These are phyloP conservation scores for Epichloe sp. DNA, from an alignment of 2,329 filamentous ascomycete species.

Conservation along the genomic window DNA sequence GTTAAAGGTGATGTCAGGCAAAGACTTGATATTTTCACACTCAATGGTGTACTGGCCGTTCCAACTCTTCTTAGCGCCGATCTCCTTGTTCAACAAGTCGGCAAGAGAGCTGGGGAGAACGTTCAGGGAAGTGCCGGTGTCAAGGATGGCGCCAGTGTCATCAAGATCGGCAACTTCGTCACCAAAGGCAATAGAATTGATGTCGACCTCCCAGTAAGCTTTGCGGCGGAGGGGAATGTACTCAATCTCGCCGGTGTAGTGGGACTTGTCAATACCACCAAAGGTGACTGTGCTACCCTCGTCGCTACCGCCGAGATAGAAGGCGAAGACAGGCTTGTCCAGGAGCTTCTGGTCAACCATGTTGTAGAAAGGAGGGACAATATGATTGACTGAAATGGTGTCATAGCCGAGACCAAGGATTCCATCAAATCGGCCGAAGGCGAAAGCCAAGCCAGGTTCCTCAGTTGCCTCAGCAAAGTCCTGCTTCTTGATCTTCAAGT, in stretches of 20 bases:
- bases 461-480: conserved; percentile 92
- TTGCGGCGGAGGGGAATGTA: conserved; percentile 94
- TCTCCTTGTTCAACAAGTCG: conserved; percentile 93
- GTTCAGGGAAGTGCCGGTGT: conserved; percentile 96
- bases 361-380: conserved; percentile 92
- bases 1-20: conserved; percentile 86
- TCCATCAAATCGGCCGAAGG: conserved; percentile 93
- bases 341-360: conserved; percentile 82
- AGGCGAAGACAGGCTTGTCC: conserved; percentile 88
- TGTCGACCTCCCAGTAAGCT: conserved; percentile 99
- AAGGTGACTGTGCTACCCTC: conserved; percentile 79
- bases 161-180: conserved; percentile 79
- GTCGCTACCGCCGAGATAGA: conserved; percentile 72
- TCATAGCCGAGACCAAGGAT: conserved; percentile 92
- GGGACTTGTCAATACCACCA: conserved; percentile 71
- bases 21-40: conserved; percentile 65
- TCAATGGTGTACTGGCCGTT: conserved; percentile 95
- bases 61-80: conserved; percentile 94
- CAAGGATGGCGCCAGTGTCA: conserved; percentile 88
- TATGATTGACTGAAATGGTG: conserved; percentile 91
- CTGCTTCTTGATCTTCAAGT: conserved; percentile 77
- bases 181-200: conserved; percentile 83
- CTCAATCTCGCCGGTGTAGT: conserved; percentile 74
- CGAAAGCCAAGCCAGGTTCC: conserved; percentile 93
- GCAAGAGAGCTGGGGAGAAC: conserved; percentile 83